Percentiles rank a stretch among this genome's conserved stretches.
Conservation (phyloP, 345 rosid genomes). For the Cochlearia excelsa region DNA sequence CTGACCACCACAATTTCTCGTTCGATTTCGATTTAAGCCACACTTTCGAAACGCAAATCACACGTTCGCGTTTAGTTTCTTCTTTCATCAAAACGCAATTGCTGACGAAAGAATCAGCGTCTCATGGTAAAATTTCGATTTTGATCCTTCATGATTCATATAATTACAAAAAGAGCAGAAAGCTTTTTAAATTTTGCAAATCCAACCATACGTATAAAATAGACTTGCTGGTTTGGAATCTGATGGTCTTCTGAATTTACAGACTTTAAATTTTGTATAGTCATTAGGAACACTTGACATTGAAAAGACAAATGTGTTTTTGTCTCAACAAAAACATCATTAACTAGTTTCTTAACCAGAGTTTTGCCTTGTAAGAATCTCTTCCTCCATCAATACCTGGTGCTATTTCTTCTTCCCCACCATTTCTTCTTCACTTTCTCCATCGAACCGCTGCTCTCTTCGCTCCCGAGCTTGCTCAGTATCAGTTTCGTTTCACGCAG, state of each 20-base stretch:
- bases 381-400: constrained; percentile 43
- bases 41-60: constrained; percentile 15
- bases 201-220: not conserved
- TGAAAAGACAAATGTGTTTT: constrained; percentile 7
- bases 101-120: not conserved
- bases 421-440: constrained; percentile 79
- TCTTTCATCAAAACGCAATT: constrained; percentile 5
- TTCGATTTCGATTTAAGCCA: too few species aligned
- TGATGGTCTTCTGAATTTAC: constrained; percentile 10
- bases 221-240: too few species aligned
- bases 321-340: constrained; percentile 14
- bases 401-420: constrained; percentile 97
- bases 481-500: constrained; percentile 83
- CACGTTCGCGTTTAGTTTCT: constrained; percentile 1
- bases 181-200: constrained; percentile 18
- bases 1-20: too few species aligned
- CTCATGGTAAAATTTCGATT: not conserved
- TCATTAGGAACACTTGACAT: constrained; percentile 14
- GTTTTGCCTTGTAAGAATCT: constrained; percentile 31
- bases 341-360: constrained; percentile 20
- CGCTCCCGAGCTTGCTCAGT: constrained; percentile 77
- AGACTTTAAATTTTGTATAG: constrained; percentile 19
- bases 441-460: constrained; percentile 65
- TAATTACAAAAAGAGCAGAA: not conserved
- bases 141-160: not conserved